These are phyloP conservation scores for Juncus inflexus DNA, from an alignment of 176 grass and related monocot genomes.

Conservation along the genomic window DNA sequence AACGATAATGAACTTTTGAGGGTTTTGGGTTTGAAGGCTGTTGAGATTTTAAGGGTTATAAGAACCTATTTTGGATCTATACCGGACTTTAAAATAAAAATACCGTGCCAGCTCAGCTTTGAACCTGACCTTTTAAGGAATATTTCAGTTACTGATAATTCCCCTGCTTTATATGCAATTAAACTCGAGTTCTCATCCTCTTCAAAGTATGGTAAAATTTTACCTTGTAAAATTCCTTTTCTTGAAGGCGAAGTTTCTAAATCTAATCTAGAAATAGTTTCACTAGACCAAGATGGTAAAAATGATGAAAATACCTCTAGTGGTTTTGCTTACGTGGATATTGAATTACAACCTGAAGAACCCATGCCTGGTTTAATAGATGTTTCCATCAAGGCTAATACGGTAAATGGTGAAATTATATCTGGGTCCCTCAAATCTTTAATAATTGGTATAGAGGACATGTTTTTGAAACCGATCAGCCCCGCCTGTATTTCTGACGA, in stretches of 20 bases:
- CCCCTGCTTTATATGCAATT: slow-evolving; percentile 72
- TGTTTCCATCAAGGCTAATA: slow-evolving; percentile 64
- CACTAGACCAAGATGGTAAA: slow-evolving; percentile 26
- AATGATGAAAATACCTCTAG: slow-evolving; percentile 32
- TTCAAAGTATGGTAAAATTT: slow-evolving; percentile 69
- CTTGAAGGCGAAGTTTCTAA: slow-evolving; percentile 45
- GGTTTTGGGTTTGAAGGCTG: slow-evolving; percentile 70
- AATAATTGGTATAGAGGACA: slow-evolving; percentile 84
- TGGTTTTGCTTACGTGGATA: slow-evolving; percentile 40
- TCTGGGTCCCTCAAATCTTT: slow-evolving; percentile 62
- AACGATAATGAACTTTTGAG: slow-evolving; percentile 45
- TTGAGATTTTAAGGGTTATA: slow-evolving; percentile 60
- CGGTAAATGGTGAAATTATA: slow-evolving; percentile 60
- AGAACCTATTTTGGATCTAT: slow-evolving; percentile 65
- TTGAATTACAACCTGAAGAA: slow-evolving; percentile 79
- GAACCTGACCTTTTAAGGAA: slow-evolving; percentile 63
- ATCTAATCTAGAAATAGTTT: slow-evolving; percentile 53
- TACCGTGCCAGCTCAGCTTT: slow-evolving; percentile 77
- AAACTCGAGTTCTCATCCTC: slow-evolving; percentile 60
- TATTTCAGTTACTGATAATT: slow-evolving; percentile 51
- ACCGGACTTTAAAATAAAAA: slow-evolving; percentile 85
- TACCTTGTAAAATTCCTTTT: slow-evolving; percentile 72
- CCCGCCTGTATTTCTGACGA: slow-evolving; percentile 46
- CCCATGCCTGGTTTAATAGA: slow-evolving; percentile 83
- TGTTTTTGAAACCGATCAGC: slow-evolving; percentile 62